Percentiles rank a stretch among this genome's conserved stretches.
Conservation (phyloP, 2,329 filamentous ascomycete species). For the Cytospora schulzeri region DNA sequence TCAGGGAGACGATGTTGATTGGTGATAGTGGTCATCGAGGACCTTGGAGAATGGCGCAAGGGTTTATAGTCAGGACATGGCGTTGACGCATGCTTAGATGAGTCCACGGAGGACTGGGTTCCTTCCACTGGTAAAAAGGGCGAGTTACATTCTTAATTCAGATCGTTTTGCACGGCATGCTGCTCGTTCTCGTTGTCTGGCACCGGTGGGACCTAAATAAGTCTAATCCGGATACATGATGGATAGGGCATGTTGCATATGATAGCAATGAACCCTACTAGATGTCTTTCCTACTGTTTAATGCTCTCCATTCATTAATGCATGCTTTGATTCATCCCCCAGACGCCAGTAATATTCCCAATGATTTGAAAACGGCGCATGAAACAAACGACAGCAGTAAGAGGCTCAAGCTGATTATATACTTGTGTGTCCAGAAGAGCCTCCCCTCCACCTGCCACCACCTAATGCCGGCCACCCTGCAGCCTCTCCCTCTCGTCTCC, state of each 20-base stretch:
- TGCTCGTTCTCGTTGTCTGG: neutral
- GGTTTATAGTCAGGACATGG: conserved; percentile 4
- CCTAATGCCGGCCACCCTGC: conserved; percentile 29
- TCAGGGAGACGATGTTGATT: neutral
- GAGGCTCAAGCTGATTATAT: neutral
- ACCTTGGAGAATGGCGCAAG: neutral
- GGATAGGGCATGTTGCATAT: neutral
- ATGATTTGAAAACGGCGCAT: neutral
- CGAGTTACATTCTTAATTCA: neutral
- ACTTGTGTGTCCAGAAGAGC: neutral
- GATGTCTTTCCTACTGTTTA: neutral
- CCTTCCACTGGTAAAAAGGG: neutral
- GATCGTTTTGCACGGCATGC: neutral
- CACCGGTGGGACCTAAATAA: neutral
- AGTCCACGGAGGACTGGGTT: neutral
- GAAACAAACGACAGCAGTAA: neutral
- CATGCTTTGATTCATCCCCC: neutral
- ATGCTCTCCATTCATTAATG: conserved; percentile 10
- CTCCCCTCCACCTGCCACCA: neutral
- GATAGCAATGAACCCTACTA: neutral
- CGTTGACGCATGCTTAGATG: conserved; percentile 9
- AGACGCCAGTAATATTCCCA: conserved; percentile 7
- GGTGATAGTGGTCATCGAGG: neutral
- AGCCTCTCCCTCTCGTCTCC: conserved; percentile 37
- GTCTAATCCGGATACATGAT: neutral